These are phyloP conservation scores for Leccinellum luteum DNA, from an alignment of 768 basidiomycete genomes.

Conservation along the genomic window DNA sequence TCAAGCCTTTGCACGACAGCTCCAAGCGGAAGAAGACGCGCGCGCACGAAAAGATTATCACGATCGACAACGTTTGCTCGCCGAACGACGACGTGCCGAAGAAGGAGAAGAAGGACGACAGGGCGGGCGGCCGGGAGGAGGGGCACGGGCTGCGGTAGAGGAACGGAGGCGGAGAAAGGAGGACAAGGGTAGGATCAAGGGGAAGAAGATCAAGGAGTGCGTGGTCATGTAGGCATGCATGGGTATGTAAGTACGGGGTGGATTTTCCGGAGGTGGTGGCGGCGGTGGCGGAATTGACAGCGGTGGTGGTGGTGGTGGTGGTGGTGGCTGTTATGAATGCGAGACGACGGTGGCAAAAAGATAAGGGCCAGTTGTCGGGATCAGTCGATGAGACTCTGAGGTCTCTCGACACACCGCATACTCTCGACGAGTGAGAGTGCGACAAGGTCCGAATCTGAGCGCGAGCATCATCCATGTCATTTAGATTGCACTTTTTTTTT, in stretches of 20 bases:
- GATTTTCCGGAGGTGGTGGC: neutral
- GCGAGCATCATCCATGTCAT: too few relatives aligned
- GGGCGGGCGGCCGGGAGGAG: neutral
- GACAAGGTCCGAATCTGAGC: too few relatives aligned
- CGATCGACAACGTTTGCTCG: neutral
- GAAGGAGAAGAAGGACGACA: neutral
- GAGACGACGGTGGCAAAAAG: neutral
- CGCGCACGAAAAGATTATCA: slow-evolving; percentile 39
- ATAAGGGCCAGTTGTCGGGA: too few relatives aligned
- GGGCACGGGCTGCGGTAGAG: neutral
- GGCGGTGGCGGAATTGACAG: neutral
- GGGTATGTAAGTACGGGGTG: too few relatives aligned
- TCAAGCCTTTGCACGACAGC: slow-evolving; percentile 64
- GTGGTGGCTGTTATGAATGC: neutral
- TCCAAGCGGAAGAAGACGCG: slow-evolving; percentile 81
- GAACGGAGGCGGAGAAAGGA: neutral
- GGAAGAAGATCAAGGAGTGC: neutral
- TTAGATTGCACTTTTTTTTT: too few relatives aligned
- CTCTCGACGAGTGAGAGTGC: too few relatives aligned
- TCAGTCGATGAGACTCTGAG: neutral
- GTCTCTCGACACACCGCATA: neutral
- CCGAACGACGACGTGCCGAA: neutral
- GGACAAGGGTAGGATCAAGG: neutral
- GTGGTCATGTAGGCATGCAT: neutral
- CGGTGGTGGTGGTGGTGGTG: neutral